These are phyloP conservation scores for Dactylorhiza incarnata DNA, from an alignment of 106 monocot species.

Conservation along the genomic window DNA sequence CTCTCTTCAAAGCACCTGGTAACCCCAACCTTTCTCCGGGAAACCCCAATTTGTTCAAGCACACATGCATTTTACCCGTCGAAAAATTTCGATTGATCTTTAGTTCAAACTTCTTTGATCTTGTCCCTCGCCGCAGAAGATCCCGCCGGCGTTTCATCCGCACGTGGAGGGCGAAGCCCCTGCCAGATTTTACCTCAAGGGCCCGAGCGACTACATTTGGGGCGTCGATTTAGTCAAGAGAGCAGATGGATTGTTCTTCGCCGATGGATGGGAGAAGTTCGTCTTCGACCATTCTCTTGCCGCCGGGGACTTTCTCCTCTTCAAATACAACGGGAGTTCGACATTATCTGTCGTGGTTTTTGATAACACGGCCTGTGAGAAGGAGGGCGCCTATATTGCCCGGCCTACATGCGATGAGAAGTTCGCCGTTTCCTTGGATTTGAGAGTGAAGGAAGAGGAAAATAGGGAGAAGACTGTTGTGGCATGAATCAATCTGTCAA, in stretches of 20 bases:
- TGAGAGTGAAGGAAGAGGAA: not conserved
- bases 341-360: slow-evolving; percentile 43
- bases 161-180: slow-evolving; percentile 19
- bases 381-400: slow-evolving; percentile 22
- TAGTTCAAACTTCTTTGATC: not conserved
- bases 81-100: too few relatives aligned
- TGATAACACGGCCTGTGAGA: slow-evolving; percentile 33
- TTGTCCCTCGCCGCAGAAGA: slow-evolving; percentile 29
- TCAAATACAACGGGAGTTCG: slow-evolving; percentile 28
- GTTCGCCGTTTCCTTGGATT: not conserved
- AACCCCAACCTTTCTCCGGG: not conserved
- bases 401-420: slow-evolving; percentile 1
- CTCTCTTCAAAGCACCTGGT: slow-evolving; percentile 23
- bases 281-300: slow-evolving; percentile 34
- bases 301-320: slow-evolving; percentile 45
- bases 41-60: not conserved
- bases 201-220: slow-evolving; percentile 44
- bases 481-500: not conserved
- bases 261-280: slow-evolving; percentile 49
- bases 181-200: slow-evolving; percentile 26
- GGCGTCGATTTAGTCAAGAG: slow-evolving; percentile 17
- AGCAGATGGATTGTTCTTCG: slow-evolving; percentile 17
- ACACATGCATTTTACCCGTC: too few relatives aligned
- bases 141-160: slow-evolving; percentile 44
- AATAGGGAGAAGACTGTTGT: not conserved